Evolutionary conservation across 1,284 basidiomycete genomes (phyloP).

Genomic region (Ceratobasidium sp.): DNA sequence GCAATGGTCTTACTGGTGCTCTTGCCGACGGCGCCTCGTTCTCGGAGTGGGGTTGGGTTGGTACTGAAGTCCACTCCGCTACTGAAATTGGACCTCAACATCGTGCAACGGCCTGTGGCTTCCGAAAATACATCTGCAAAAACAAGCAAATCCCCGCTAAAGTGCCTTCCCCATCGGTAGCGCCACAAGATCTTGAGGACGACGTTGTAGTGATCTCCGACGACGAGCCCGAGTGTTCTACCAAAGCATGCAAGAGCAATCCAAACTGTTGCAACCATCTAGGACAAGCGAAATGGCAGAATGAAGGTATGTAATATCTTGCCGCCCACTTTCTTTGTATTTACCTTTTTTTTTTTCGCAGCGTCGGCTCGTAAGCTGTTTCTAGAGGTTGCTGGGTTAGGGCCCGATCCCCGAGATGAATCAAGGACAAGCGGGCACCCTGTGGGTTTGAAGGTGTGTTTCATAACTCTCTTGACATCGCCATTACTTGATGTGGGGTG

Average conservation of each 20-base stretch:
- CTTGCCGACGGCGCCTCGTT: conserved; percentile 56
- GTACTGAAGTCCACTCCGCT: conserved; percentile 62
- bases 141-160: conserved; percentile 40
- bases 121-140: conserved; percentile 54
- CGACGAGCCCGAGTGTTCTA: conserved; percentile 62
- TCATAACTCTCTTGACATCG: neutral
- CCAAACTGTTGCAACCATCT: conserved; percentile 86
- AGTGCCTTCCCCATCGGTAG: conserved; percentile 49
- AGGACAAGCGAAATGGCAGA: conserved; percentile 78
- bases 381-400: conserved; percentile 61
- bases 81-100: conserved; percentile 70
- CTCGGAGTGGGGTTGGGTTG: conserved; percentile 79
- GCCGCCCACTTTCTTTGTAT: conserved; percentile 7
- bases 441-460: conserved; percentile 75
- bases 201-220: conserved; percentile 73
- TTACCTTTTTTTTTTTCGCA: conserved; percentile 47
- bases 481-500: conserved; percentile 4
- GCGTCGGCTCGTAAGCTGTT: conserved; percentile 63
- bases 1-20: conserved; percentile 66
- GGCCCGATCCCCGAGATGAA: conserved; percentile 60
- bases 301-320: conserved; percentile 58
- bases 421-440: conserved; percentile 65
- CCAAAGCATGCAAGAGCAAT: conserved; percentile 71
- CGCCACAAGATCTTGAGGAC: conserved; percentile 58
- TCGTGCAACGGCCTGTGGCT: conserved; percentile 68